Percentiles rank a stretch among this genome's conserved stretches.
Evolutionary conservation across 345 rosid species (phyloP).

Genomic region (Ceriops zippeliana): DNA sequence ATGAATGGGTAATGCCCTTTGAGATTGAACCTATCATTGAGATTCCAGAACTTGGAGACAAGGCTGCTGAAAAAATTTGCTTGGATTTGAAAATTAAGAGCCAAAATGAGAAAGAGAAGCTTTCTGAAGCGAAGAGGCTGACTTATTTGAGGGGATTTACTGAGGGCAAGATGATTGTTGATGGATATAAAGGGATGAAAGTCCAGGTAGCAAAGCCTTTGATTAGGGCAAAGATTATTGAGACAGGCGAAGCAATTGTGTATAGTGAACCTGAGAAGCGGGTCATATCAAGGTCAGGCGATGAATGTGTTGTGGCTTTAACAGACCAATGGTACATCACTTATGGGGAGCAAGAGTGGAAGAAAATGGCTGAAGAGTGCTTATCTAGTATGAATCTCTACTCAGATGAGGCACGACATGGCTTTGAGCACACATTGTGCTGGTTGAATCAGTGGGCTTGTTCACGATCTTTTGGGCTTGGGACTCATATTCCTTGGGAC

Average conservation of each 20-base stretch:
- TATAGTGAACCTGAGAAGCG: conserved; percentile 95
- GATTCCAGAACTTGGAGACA: conserved; percentile 83
- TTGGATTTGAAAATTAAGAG: conserved; percentile 73
- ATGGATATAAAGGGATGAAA: conserved; percentile 64
- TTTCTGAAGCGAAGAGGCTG: conserved; percentile 83
- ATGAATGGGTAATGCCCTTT: conserved; percentile 82
- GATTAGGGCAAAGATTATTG: conserved; percentile 60
- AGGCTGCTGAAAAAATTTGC: conserved; percentile 85
- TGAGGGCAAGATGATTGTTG: conserved; percentile 77
- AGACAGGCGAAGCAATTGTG: conserved; percentile 65
- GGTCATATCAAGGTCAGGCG: conserved; percentile 93
- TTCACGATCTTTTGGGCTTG: conserved; percentile 98
- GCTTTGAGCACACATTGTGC: conserved; percentile 85
- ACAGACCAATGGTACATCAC: conserved; percentile 98
- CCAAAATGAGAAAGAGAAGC: conserved; percentile 92
- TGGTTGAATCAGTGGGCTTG: conserved; percentile 99
- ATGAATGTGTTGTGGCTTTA: conserved; percentile 97
- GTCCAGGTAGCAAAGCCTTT: conserved; percentile 83
- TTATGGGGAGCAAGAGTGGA: conserved; percentile 87
- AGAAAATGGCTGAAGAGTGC: conserved; percentile 69
- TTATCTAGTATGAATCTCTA: conserved; percentile 71
- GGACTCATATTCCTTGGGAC: conserved; percentile 96
- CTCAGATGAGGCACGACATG: conserved; percentile 77
- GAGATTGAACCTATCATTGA: conserved; percentile 72
- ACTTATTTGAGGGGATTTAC: conserved; percentile 85